Conservation (phyloP, 2,329 filamentous ascomycete genomes). For the Fusarium albosuccineum region DNA sequence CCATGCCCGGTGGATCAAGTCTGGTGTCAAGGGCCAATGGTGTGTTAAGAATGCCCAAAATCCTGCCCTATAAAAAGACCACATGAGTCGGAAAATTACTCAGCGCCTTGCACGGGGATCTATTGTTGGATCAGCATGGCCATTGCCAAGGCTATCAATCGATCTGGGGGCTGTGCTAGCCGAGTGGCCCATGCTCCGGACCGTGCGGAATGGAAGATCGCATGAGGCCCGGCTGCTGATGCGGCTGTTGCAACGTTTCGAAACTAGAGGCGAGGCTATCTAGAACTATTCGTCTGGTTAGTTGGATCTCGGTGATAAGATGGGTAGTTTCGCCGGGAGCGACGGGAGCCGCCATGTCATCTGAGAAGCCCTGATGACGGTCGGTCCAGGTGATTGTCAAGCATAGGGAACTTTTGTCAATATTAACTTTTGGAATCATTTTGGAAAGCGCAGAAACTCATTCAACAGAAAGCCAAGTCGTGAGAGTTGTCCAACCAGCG, state of each 20-base stretch:
- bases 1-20: conserved; percentile 1
- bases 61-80: conserved; percentile 8
- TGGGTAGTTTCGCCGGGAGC: too few relatives aligned
- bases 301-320: too few relatives aligned
- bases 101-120: background rate
- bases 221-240: background rate
- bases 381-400: too few relatives aligned
- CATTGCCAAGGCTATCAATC: background rate
- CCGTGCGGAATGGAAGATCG: background rate
- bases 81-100: conserved; percentile 3
- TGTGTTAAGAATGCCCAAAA: background rate
- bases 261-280: too few relatives aligned
- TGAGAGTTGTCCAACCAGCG: too few relatives aligned
- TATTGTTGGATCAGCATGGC: conserved; percentile 11
- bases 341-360: too few relatives aligned
- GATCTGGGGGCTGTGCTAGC: conserved; percentile 1
- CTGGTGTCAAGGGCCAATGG: background rate
- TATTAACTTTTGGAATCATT: too few relatives aligned
- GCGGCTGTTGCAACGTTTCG: background rate
- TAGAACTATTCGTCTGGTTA: too few relatives aligned
- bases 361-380: too few relatives aligned
- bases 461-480: too few relatives aligned
- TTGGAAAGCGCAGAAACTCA: too few relatives aligned
- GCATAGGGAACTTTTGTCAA: too few relatives aligned
- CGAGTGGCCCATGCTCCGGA: background rate